A percentile compares a stretch with the other conserved stretches of the same genome.
These are phyloP conservation scores for Colletotrichum acutatum DNA, from an alignment of 2,329 filamentous ascomycete species.

Conservation along the genomic window DNA sequence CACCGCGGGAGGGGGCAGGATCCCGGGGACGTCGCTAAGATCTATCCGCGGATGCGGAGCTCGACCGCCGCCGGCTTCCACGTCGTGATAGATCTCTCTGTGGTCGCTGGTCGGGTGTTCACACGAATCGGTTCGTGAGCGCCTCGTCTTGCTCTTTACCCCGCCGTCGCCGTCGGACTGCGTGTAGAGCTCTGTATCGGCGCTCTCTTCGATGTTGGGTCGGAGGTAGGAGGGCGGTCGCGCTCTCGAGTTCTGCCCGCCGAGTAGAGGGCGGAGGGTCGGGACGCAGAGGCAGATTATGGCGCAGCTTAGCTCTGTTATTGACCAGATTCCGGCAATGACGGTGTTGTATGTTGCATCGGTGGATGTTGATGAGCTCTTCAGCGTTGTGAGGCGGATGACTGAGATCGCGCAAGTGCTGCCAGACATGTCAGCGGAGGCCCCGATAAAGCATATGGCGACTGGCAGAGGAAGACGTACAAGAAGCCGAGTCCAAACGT, in stretches of 20 bases:
- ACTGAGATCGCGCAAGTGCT: constrained; percentile 42
- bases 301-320: constrained; percentile 51
- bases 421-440: not conserved
- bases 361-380: constrained; percentile 40
- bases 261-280: constrained; percentile 46
- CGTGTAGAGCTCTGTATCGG: constrained; percentile 3
- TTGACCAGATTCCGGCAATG: constrained; percentile 46
- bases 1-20: not conserved
- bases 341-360: constrained; percentile 49
- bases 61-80: not conserved
- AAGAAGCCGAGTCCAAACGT: constrained; percentile 43
- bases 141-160: not conserved
- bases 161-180: not conserved
- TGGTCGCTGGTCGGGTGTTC: not conserved
- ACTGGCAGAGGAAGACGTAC: constrained; percentile 22
- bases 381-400: constrained; percentile 46
- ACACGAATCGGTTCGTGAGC: not conserved
- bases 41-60: not conserved
- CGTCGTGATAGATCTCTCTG: not conserved
- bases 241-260: not conserved
- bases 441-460: too few species aligned
- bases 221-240: not conserved
- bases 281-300: constrained; percentile 53
- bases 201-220: not conserved
- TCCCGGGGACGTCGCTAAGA: not conserved